Percentiles rank a stretch among this genome's conserved stretches.
Conservation (phyloP, 2,329 filamentous ascomycete species). For the Chalaropsis thielavioides region DNA sequence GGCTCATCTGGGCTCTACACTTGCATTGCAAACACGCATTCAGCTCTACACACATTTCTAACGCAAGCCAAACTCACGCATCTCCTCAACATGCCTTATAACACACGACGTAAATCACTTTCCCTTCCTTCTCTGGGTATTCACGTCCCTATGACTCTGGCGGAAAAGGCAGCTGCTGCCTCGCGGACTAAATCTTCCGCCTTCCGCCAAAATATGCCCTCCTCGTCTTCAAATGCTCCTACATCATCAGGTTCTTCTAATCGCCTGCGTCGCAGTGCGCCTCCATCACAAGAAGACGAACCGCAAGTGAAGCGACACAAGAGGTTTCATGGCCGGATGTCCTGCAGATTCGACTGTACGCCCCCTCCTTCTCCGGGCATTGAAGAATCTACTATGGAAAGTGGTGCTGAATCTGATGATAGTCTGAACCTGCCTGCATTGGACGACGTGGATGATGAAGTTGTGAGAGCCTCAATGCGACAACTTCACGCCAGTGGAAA, state of each 20-base stretch:
- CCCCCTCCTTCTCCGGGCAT: constrained; percentile 36
- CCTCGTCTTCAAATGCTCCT: constrained; percentile 24
- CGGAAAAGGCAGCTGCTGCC: constrained; percentile 41
- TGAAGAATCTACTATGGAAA: constrained; percentile 50
- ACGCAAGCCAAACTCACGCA: constrained; percentile 17
- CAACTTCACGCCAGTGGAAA: constrained; percentile 85
- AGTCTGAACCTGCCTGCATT: constrained; percentile 59
- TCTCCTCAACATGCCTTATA: constrained; percentile 60
- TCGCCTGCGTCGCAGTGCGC: constrained; percentile 19
- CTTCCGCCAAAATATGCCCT: background rate
- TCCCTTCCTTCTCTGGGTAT: constrained; percentile 88
- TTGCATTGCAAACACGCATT: constrained; percentile 5
- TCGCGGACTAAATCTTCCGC: background rate
- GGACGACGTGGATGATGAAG: constrained; percentile 81
- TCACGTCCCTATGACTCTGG: constrained; percentile 57
- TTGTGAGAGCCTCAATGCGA: constrained; percentile 78
- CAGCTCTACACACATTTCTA: constrained; percentile 16
- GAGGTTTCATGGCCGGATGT: background rate
- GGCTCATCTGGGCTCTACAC: background rate
- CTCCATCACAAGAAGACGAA: constrained; percentile 22
- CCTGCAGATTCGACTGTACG: constrained; percentile 50
- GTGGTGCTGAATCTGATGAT: constrained; percentile 87
- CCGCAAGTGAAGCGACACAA: constrained; percentile 51
- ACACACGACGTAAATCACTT: constrained; percentile 90
- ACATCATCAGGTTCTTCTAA: constrained; percentile 21